These are phyloP conservation scores for Hygrophila difformis DNA, from an alignment of 257 asterid species.

Conservation along the genomic window DNA sequence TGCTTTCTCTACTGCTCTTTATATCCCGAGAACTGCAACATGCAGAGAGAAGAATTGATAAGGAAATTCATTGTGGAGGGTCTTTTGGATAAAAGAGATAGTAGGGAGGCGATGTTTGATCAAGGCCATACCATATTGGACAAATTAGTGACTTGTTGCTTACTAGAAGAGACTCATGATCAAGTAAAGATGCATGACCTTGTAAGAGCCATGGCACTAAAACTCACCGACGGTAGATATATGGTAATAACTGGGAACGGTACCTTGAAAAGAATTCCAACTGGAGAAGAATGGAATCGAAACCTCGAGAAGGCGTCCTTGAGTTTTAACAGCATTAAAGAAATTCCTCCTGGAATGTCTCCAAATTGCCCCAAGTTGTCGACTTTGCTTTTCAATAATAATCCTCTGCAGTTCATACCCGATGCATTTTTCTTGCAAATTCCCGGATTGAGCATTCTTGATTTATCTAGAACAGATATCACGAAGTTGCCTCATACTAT, in stretches of 20 bases:
- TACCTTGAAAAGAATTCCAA: no score
- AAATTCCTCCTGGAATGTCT: not conserved
- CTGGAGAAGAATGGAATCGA: no score
- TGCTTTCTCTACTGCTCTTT: constrained; percentile 18
- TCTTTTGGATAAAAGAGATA: constrained; percentile 13
- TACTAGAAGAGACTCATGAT: constrained; percentile 2
- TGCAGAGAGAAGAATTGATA: not conserved
- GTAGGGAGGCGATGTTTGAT: constrained; percentile 2
- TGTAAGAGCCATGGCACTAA: not conserved
- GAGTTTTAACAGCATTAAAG: no score
- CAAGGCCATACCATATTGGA: constrained; percentile 7
- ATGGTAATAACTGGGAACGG: no score
- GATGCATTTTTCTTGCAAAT: constrained; percentile 1
- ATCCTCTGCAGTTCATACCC: not conserved
- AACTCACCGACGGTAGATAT: not conserved
- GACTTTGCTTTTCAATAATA: not conserved
- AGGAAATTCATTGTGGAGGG: constrained; percentile 9
- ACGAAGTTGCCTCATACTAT: not conserved
- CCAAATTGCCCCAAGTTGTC: constrained; percentile 1
- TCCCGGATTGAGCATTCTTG: constrained; percentile 2
- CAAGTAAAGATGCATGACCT: not conserved
- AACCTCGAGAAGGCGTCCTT: no score
- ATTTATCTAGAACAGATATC: not conserved
- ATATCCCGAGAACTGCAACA: constrained; percentile 11
- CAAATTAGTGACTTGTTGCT: constrained; percentile 15